phyloP scores from a whole-genome alignment of 768 basidiomycete species.

The Aureoboletus auriporus region DNA sequence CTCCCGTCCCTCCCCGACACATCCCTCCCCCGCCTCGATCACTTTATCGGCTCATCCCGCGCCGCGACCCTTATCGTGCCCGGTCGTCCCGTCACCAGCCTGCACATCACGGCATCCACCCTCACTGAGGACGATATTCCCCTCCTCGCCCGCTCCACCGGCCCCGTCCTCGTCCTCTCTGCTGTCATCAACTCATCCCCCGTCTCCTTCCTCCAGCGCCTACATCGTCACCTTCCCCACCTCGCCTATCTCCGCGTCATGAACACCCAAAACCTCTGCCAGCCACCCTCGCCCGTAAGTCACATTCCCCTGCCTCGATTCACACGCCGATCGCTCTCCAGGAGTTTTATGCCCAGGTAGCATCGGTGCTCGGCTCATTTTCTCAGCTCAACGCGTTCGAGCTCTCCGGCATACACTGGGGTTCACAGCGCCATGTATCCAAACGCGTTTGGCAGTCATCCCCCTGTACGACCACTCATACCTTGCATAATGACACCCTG shows the following conservation, averaged over 20 bases:
- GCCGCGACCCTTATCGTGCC: constrained; percentile 56
- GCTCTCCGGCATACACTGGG: constrained; percentile 75
- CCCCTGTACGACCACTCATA: constrained; percentile 30
- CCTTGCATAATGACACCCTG: constrained; percentile 25
- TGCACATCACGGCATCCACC: constrained; percentile 60
- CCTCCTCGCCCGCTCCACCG: constrained; percentile 45
- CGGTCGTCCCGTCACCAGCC: constrained; percentile 59
- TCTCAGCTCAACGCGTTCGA: constrained; percentile 64
- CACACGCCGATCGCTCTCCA: constrained; percentile 27
- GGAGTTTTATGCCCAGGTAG: constrained; percentile 62
- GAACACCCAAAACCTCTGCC: constrained; percentile 47
- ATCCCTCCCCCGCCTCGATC: constrained; percentile 38
- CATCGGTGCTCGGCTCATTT: constrained; percentile 53
- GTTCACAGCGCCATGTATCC: constrained; percentile 44
- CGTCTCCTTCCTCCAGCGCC: constrained; percentile 50
- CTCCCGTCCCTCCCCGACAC: constrained; percentile 25
- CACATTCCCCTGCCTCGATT: neutral
- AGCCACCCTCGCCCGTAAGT: constrained; percentile 51
- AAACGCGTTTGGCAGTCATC: constrained; percentile 53
- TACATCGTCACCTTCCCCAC: constrained; percentile 54
- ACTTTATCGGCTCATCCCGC: constrained; percentile 59
- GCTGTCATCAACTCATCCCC: constrained; percentile 58
- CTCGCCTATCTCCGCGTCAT: constrained; percentile 67
- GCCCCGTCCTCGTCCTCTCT: constrained; percentile 51
- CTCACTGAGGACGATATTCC: constrained; percentile 54